Evolutionary conservation across 2,329 filamentous ascomycete genomes (phyloP).

Genomic region (Fusarium goolgardi): DNA sequence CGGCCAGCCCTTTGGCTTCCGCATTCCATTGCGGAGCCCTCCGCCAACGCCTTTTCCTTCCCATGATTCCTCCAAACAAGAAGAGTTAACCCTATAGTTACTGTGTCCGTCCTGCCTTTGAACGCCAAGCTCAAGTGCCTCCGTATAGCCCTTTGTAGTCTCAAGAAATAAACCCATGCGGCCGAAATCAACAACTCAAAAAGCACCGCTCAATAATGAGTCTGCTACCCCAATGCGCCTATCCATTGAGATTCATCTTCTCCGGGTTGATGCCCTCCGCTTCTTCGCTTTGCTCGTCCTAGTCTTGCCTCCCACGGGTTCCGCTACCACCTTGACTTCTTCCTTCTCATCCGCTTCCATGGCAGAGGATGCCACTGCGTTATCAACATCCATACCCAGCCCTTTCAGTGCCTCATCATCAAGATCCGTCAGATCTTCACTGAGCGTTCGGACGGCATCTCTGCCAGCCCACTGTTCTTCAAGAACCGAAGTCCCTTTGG

Average conservation of each 20-base stretch:
- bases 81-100: slow-evolving; percentile 28
- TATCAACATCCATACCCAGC: slow-evolving; percentile 66
- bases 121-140: slow-evolving; percentile 46
- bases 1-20: slow-evolving; percentile 16
- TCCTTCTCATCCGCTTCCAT: slow-evolving; percentile 45
- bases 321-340: slow-evolving; percentile 36
- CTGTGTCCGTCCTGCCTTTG: slow-evolving; percentile 33
- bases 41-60: slow-evolving; percentile 40
- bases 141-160: slow-evolving; percentile 37
- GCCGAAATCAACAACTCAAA: slow-evolving; percentile 18
- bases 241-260: slow-evolving; percentile 44
- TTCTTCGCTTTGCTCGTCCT: slow-evolving; percentile 50
- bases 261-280: slow-evolving; percentile 52
- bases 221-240: slow-evolving; percentile 2
- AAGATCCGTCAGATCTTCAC: slow-evolving; percentile 90
- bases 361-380: slow-evolving; percentile 49
- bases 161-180: slow-evolving; percentile 27
- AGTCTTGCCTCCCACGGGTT: slow-evolving; percentile 42
- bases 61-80: slow-evolving; percentile 25
- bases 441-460: slow-evolving; percentile 74
- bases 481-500: slow-evolving; percentile 80
- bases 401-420: slow-evolving; percentile 90
- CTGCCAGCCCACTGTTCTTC: slow-evolving; percentile 75
- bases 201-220: slow-evolving; percentile 29
- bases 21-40: slow-evolving; percentile 9